phyloP scores from a whole-genome alignment of 352 stramenopile genomes.

The Thraustochytrium sp. region DNA sequence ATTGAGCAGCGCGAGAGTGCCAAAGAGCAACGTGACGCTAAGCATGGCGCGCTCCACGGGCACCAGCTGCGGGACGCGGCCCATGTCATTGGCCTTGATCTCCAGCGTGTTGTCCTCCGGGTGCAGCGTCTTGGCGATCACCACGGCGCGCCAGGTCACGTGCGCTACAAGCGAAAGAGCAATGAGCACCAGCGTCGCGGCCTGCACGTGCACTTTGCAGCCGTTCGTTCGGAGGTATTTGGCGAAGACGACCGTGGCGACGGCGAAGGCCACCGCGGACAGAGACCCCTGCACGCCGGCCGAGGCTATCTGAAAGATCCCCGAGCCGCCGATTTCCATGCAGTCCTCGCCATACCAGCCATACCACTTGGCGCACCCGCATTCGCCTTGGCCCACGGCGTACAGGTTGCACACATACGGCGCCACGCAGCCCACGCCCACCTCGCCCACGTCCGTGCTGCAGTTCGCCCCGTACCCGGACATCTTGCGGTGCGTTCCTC shows the following conservation, averaged over 20 bases:
- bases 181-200: neutral
- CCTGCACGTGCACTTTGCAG: neutral
- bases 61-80: neutral
- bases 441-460: no score
- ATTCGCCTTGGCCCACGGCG: neutral
- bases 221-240: neutral
- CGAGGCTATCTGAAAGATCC: neutral
- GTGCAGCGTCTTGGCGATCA: neutral
- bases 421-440: neutral
- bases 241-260: neutral
- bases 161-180: neutral
- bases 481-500: no score
- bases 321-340: neutral
- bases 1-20: neutral
- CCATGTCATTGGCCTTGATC: neutral
- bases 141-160: neutral
- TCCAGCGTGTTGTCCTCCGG: neutral
- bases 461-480: no score
- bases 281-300: neutral
- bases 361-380: neutral
- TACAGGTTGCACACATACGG: neutral
- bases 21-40: neutral
- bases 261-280: neutral
- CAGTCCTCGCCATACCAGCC: neutral
- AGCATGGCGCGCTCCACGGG: neutral